These are phyloP conservation scores for Verticillium alfalfae DNA, from an alignment of 2,329 filamentous ascomycete genomes.

Conservation along the genomic window DNA sequence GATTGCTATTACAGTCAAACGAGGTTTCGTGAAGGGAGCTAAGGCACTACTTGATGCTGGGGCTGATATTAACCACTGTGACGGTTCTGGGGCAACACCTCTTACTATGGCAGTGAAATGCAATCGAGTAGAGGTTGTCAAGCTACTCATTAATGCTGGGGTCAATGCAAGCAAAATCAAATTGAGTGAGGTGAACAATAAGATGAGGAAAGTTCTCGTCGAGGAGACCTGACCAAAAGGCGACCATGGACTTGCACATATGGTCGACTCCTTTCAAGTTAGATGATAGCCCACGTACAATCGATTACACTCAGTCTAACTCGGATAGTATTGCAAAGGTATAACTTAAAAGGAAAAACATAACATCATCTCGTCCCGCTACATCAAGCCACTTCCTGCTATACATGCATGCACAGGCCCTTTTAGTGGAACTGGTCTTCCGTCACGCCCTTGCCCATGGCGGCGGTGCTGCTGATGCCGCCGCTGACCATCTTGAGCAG, in stretches of 20 bases:
- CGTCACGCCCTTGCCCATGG: constrained; percentile 96
- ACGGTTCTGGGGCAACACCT: not conserved
- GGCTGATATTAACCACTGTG: not conserved
- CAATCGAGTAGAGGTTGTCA: not conserved
- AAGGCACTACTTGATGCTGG: no score
- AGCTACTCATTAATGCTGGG: not conserved
- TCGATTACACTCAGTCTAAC: not conserved
- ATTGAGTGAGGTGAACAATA: no score
- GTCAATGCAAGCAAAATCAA: not conserved
- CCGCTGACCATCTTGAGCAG: constrained; percentile 95
- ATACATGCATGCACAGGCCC: not conserved
- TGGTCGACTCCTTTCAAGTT: no score
- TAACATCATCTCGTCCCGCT: not conserved
- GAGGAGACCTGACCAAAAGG: no score
- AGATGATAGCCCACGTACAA: no score
- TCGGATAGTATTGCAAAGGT: not conserved
- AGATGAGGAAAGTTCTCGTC: no score
- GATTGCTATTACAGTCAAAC: not conserved
- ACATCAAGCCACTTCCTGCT: not conserved
- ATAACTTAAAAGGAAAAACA: not conserved
- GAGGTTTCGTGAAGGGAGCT: not conserved
- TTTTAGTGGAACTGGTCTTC: constrained; percentile 83
- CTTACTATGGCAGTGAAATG: not conserved
- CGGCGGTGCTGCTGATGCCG: constrained; percentile 83
- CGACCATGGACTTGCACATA: no score